Conservation (phyloP, 805 yeast genomes). For the Pichia cabralensis region DNA sequence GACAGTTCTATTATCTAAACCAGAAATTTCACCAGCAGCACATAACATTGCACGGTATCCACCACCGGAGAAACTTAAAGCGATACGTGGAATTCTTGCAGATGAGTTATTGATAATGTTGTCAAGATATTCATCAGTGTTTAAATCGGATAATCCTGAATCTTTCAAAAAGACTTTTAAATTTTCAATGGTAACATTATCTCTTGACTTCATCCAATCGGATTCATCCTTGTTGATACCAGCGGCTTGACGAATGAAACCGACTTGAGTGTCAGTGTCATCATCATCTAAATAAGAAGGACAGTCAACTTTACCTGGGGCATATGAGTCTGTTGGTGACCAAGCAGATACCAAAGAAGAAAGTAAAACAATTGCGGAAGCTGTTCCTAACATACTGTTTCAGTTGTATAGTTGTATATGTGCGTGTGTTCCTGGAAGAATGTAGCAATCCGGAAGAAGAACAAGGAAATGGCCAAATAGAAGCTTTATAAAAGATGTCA, state of each 20-base stretch:
- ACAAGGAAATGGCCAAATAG: too few relatives aligned
- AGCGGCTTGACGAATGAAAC: constrained; percentile 36
- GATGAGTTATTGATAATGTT: constrained; percentile 26
- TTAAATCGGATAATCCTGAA: constrained; percentile 36
- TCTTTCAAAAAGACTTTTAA: constrained; percentile 36
- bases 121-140: constrained; percentile 33
- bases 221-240: constrained; percentile 36
- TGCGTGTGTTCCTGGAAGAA: too few relatives aligned
- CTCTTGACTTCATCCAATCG: constrained; percentile 43
- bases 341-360: constrained; percentile 21
- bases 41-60: constrained; percentile 83
- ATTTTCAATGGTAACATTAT: constrained; percentile 34
- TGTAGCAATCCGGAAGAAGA: too few relatives aligned
- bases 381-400: constrained; percentile 4
- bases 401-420: background rate
- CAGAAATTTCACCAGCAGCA: constrained; percentile 79
- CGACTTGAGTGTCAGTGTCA: constrained; percentile 11
- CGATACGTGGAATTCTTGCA: constrained; percentile 35
- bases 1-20: constrained; percentile 62
- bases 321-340: constrained; percentile 51
- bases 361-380: background rate
- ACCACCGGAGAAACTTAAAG: constrained; percentile 69
- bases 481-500: too few relatives aligned
- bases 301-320: constrained; percentile 51
- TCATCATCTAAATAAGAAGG: constrained; percentile 27